These are phyloP conservation scores for Paramecium sonneborni DNA, from an alignment of 73 alveolate species.

Conservation along the genomic window DNA sequence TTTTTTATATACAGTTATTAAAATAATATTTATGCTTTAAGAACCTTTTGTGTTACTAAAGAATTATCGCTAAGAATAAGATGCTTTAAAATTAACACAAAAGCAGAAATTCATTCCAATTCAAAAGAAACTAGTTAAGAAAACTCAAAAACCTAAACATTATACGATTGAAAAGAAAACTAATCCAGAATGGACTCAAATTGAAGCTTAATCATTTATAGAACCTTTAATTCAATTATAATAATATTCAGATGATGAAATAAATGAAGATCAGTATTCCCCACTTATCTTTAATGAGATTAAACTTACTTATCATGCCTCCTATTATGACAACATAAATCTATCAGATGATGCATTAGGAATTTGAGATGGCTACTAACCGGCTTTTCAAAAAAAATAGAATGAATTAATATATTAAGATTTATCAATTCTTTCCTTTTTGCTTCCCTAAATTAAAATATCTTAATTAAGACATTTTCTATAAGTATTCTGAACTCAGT, in stretches of 20 bases:
- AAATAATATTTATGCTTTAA: neutral
- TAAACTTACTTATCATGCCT: neutral
- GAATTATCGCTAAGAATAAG: neutral
- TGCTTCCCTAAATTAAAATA: neutral
- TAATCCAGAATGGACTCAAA: neutral
- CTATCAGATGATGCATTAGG: neutral
- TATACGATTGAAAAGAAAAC: neutral
- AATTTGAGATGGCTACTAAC: neutral
- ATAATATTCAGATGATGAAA: neutral
- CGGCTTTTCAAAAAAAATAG: neutral
- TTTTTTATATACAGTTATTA: conserved; percentile 11
- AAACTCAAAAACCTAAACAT: neutral
- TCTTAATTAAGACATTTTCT: neutral
- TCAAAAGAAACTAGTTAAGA: neutral
- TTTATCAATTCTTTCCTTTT: neutral
- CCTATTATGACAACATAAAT: neutral
- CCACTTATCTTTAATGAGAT: neutral
- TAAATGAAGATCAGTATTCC: neutral
- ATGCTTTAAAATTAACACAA: neutral
- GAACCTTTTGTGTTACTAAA: neutral
- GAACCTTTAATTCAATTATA: neutral
- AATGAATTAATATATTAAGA: neutral
- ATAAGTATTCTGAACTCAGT: neutral
- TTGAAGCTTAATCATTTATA: neutral
- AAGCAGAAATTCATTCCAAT: neutral